phyloP scores from a whole-genome alignment of 148 eudicot species.

The Amaranthus hypochondriacus region DNA sequence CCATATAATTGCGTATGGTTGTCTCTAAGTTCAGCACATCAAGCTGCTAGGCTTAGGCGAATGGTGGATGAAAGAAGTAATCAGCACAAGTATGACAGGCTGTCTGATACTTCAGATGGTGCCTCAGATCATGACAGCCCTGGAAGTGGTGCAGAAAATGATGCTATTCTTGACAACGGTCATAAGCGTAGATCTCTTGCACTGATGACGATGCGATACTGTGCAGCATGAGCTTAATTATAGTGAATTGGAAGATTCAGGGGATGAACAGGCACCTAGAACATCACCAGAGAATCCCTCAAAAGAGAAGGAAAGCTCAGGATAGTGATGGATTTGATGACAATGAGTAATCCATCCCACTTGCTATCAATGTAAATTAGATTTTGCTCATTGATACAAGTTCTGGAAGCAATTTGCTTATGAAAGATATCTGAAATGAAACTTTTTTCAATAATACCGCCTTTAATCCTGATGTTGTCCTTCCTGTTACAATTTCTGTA shows the following conservation, averaged over 20 bases:
- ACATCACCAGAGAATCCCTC: constrained; percentile 31
- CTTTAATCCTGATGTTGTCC: no score
- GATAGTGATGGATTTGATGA: constrained; percentile 70
- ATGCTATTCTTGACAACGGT: constrained; percentile 14
- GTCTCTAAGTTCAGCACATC: constrained; percentile 9
- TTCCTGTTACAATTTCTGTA: no score
- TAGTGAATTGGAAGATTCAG: constrained; percentile 54
- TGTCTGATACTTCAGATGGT: not conserved
- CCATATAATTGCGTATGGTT: not conserved
- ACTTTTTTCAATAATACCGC: no score
- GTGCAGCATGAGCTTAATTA: constrained; percentile 23
- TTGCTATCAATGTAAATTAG: not conserved
- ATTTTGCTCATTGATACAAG: no score
- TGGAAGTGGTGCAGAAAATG: constrained; percentile 20
- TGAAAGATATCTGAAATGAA: no score
- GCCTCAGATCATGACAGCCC: constrained; percentile 1
- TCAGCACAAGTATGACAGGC: constrained; percentile 2
- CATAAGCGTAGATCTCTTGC: no score
- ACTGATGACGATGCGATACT: constrained; percentile 14
- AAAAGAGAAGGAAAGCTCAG: constrained; percentile 55
- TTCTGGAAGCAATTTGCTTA: no score
- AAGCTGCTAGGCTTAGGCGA: not conserved
- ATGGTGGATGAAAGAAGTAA: not conserved
- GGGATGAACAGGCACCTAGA: constrained; percentile 33
- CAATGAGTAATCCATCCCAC: constrained; percentile 32